phyloP scores from a whole-genome alignment of 1,284 basidiomycete genomes.

The Pterula multifida region DNA sequence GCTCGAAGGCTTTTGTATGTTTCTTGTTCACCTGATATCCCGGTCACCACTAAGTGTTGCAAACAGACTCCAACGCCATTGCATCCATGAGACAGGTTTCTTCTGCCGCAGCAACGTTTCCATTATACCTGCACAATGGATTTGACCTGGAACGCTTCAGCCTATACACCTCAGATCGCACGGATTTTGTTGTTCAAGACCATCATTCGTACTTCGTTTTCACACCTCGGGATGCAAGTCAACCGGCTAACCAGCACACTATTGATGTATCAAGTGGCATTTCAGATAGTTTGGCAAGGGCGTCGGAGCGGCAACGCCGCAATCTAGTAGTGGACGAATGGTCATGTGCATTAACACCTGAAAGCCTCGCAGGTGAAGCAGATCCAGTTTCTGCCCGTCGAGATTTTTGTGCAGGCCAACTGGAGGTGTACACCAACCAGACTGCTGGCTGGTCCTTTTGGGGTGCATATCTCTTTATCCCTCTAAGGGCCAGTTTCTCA shows the following conservation, averaged over 20 bases:
- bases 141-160: conserved; percentile 53
- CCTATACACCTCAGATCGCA: conserved; percentile 37
- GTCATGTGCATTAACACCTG: conserved; percentile 55
- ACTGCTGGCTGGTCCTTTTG: conserved; percentile 68
- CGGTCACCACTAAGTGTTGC: too few relatives aligned
- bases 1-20: conserved; percentile 45
- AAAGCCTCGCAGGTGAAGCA: conserved; percentile 37
- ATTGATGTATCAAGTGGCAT: conserved; percentile 32
- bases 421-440: conserved; percentile 44
- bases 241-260: conserved; percentile 38
- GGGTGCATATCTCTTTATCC: conserved; percentile 32
- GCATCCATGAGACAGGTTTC: conserved; percentile 37
- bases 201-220: conserved; percentile 72
- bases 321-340: conserved; percentile 66
- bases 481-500: not conserved
- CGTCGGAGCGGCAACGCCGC: conserved; percentile 28
- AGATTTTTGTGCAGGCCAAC: conserved; percentile 52
- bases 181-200: conserved; percentile 67
- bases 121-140: conserved; percentile 67
- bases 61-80: conserved; percentile 44
- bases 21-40: too few relatives aligned
- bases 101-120: conserved; percentile 34
- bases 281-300: conserved; percentile 24
- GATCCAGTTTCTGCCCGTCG: conserved; percentile 34
- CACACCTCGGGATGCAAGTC: conserved; percentile 30